phyloP scores from a whole-genome alignment of 176 grass and related monocot genomes.

The Aegilops sharonensis region DNA sequence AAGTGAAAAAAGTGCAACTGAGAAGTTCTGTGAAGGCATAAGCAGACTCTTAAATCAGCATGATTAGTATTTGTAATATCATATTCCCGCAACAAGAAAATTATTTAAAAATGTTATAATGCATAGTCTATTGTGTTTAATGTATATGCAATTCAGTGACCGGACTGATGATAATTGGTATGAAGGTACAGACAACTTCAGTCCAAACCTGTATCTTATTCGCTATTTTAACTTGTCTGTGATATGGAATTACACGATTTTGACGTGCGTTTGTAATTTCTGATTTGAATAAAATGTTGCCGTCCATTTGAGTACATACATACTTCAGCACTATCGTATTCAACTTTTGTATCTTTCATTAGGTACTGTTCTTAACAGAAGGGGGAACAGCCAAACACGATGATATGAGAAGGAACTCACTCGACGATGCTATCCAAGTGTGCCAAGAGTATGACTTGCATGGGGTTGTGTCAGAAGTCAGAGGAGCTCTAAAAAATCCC shows the following conservation, averaged over 20 bases:
- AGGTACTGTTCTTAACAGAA: constrained; percentile 92
- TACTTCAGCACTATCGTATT: background rate
- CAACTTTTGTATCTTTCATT: constrained; percentile 22
- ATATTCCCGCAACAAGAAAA: background rate
- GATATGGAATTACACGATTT: background rate
- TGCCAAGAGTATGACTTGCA: constrained; percentile 64
- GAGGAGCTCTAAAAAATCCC: constrained; percentile 66
- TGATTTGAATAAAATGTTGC: background rate
- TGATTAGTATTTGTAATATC: background rate
- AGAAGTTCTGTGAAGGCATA: background rate
- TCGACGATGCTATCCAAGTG: constrained; percentile 55
- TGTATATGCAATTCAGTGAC: background rate
- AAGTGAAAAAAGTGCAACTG: background rate
- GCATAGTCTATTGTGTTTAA: background rate
- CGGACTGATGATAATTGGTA: background rate
- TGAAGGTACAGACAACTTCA: background rate
- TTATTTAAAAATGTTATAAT: background rate
- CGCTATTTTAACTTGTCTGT: background rate
- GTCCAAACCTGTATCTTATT: background rate
- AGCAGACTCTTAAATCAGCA: background rate
- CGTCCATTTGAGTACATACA: background rate
- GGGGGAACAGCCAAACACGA: constrained; percentile 48
- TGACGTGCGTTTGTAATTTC: background rate
- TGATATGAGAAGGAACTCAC: constrained; percentile 77
- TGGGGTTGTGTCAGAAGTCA: constrained; percentile 81